A percentile compares a stretch with the other conserved stretches of the same genome.
phyloP scores from a whole-genome alignment of 2,329 filamentous ascomycete species.

The Fusarium abutilonis region DNA sequence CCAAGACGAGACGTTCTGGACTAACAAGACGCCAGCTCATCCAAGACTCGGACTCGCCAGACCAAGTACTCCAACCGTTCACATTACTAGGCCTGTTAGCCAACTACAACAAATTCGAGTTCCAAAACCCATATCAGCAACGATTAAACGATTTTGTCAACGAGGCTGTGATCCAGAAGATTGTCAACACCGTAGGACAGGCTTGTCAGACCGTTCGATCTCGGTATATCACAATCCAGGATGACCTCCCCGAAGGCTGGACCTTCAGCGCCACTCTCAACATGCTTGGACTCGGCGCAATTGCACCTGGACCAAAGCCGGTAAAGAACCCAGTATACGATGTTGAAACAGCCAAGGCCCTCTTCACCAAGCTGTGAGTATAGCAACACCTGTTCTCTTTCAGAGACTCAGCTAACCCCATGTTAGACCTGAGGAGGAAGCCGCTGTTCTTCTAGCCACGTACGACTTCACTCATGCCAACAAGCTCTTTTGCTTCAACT shows the following conservation, averaged over 20 bases:
- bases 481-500: slow-evolving; percentile 89
- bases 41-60: slow-evolving; percentile 76
- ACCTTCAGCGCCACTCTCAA: slow-evolving; percentile 80
- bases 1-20: neutral
- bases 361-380: slow-evolving; percentile 81
- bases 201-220: slow-evolving; percentile 75
- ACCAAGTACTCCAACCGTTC: slow-evolving; percentile 77
- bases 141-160: slow-evolving; percentile 96
- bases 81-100: slow-evolving; percentile 85
- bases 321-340: slow-evolving; percentile 69
- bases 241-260: slow-evolving; percentile 93
- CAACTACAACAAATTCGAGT: slow-evolving; percentile 99
- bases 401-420: slow-evolving; percentile 4
- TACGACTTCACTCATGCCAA: slow-evolving; percentile 97
- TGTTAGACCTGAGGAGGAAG: slow-evolving; percentile 77
- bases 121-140: slow-evolving; percentile 93
- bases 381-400: too few species aligned
- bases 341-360: slow-evolving; percentile 80
- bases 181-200: slow-evolving; percentile 78
- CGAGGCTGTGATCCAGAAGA: slow-evolving; percentile 83
- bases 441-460: slow-evolving; percentile 81
- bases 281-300: slow-evolving; percentile 83
- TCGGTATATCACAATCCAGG: slow-evolving; percentile 85
- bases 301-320: slow-evolving; percentile 74
- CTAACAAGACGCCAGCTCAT: slow-evolving; percentile 68